Percentiles rank a stretch among this genome's conserved stretches.
Evolutionary conservation across 768 basidiomycete species (phyloP).

Genomic region (Gautieria morchelliformis): DNA sequence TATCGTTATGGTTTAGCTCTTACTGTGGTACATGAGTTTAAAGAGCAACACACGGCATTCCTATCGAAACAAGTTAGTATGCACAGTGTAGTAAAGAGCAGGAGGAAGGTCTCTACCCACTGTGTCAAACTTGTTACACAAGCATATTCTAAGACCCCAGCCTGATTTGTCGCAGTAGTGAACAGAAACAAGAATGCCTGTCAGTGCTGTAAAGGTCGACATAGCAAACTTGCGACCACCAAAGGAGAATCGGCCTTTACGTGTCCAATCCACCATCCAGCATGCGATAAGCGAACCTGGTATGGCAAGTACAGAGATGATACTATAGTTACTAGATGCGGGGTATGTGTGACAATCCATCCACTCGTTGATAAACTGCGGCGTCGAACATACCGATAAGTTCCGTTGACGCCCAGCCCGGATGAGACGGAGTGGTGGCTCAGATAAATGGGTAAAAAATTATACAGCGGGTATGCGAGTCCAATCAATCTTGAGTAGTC

Average conservation of each 20-base stretch:
- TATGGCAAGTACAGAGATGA: conserved; percentile 36
- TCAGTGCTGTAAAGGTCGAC: conserved; percentile 33
- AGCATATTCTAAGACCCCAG: conserved; percentile 35
- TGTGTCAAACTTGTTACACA: conserved; percentile 34
- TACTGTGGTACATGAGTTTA: background rate
- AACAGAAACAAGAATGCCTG: conserved; percentile 41
- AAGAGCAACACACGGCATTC: conserved; percentile 27
- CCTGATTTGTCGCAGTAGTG: conserved; percentile 34
- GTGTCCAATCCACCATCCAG: conserved; percentile 34
- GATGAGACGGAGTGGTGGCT: conserved; percentile 15
- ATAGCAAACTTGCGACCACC: conserved; percentile 41
- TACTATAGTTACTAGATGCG: conserved; percentile 30
- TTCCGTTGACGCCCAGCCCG: conserved; percentile 17
- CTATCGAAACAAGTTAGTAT: conserved; percentile 5
- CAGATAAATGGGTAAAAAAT: conserved; percentile 43
- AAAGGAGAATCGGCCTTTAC: conserved; percentile 23
- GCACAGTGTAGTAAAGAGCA: too few relatives aligned
- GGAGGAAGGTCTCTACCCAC: conserved; percentile 20
- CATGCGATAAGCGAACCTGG: conserved; percentile 41
- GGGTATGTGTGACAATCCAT: background rate
- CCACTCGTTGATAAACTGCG: background rate
- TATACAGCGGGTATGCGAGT: conserved; percentile 46
- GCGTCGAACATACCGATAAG: conserved; percentile 24
- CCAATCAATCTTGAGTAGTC: conserved; percentile 31
- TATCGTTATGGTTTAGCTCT: background rate